phyloP scores from a whole-genome alignment of 768 basidiomycete genomes.

The Serpula lacrymans region DNA sequence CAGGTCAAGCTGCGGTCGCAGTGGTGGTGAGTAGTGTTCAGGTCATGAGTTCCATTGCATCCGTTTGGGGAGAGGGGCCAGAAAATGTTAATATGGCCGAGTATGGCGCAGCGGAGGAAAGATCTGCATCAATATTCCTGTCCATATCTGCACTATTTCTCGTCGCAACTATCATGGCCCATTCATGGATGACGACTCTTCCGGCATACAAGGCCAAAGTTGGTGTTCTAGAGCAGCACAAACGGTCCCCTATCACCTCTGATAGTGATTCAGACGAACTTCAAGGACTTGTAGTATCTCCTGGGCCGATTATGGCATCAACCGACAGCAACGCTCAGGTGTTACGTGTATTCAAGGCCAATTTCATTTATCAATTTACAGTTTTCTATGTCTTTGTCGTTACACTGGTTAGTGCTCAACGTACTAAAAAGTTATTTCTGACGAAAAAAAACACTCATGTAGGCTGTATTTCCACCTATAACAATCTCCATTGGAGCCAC shows the following conservation, averaged over 20 bases:
- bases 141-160: constrained; percentile 66
- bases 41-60: constrained; percentile 58
- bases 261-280: constrained; percentile 29
- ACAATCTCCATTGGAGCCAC: constrained; percentile 73
- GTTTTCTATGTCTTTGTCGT: constrained; percentile 73
- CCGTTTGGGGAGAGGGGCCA: constrained; percentile 45
- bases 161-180: constrained; percentile 47
- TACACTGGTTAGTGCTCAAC: constrained; percentile 60
- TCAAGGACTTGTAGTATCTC: constrained; percentile 33
- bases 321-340: constrained; percentile 41
- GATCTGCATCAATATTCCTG: constrained; percentile 75
- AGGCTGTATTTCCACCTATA: constrained; percentile 88
- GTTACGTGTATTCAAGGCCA: constrained; percentile 56
- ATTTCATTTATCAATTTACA: constrained; percentile 67
- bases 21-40: constrained; percentile 80
- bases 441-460: constrained; percentile 2
- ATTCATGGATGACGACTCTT: constrained; percentile 54
- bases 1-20: constrained; percentile 83
- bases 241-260: constrained; percentile 17
- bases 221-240: constrained; percentile 40
- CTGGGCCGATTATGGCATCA: constrained; percentile 17
- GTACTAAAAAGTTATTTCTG: too few relatives aligned
- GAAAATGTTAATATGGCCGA: constrained; percentile 14
- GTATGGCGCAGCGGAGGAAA: constrained; percentile 54
- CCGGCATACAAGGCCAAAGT: constrained; percentile 58